These are phyloP conservation scores for Colletotrichum sp. DNA, from an alignment of 2,329 filamentous ascomycete species.

Conservation along the genomic window DNA sequence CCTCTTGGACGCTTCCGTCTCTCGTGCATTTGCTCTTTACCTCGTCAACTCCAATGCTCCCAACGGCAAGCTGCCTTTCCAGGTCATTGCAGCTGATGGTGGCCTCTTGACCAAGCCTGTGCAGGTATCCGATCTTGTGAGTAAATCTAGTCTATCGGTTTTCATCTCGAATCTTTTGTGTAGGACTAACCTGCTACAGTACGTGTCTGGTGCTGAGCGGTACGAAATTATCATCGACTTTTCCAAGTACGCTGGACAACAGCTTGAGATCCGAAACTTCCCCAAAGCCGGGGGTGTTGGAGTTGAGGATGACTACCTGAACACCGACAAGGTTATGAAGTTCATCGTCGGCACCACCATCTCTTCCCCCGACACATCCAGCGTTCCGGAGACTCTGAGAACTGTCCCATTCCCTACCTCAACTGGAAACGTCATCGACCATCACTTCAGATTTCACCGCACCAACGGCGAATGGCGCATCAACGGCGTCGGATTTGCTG, in stretches of 20 bases:
- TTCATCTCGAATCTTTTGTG: neutral
- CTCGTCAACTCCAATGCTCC: constrained; percentile 37
- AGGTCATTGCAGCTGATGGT: constrained; percentile 58
- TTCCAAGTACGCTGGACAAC: neutral
- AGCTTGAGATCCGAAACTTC: neutral
- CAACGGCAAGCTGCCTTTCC: constrained; percentile 45
- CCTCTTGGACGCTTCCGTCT: constrained; percentile 51
- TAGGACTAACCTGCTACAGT: neutral
- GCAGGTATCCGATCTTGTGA: neutral
- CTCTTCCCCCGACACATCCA: neutral
- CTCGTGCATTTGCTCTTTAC: constrained; percentile 52
- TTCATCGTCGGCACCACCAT: neutral
- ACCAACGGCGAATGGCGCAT: neutral
- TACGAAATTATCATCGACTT: neutral
- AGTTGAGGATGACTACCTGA: neutral
- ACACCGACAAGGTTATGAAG: neutral
- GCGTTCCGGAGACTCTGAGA: neutral
- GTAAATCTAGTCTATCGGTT: neutral
- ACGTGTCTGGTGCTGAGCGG: neutral
- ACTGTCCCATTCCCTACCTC: neutral
- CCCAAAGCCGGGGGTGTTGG: neutral
- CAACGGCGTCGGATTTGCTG: neutral
- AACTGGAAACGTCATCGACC: neutral
- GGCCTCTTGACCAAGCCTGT: constrained; percentile 55
- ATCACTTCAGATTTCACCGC: neutral